phyloP scores from a whole-genome alignment of 2,329 filamentous ascomycete species.

The Penicillium sp. region DNA sequence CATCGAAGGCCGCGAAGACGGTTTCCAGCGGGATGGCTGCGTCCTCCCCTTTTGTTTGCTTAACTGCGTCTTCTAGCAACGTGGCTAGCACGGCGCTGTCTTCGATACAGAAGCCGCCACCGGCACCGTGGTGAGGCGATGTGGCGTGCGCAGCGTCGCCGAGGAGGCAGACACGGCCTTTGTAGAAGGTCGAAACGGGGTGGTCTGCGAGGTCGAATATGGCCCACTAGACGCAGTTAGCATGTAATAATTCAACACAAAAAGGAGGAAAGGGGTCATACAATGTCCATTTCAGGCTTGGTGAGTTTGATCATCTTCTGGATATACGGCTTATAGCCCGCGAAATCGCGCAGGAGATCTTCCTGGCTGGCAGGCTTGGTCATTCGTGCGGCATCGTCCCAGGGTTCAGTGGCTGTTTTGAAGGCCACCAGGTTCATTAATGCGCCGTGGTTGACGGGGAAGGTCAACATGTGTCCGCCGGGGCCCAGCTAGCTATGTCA shows the following conservation, averaged over 20 bases:
- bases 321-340: conserved; percentile 1
- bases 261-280: not conserved
- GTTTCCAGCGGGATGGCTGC: conserved; percentile 14
- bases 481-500: not conserved
- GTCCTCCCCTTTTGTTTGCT: not conserved
- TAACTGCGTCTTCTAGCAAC: conserved; percentile 22
- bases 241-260: not conserved
- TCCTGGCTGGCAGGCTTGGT: conserved; percentile 4
- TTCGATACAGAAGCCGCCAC: conserved; percentile 18
- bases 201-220: not conserved
- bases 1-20: conserved; percentile 52
- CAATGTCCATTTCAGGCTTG: conserved; percentile 6
- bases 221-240: conserved; percentile 3
- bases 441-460: conserved; percentile 1
- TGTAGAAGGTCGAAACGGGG: not conserved
- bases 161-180: conserved; percentile 25
- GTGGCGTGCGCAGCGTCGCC: conserved; percentile 40
- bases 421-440: conserved; percentile 4
- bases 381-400: not conserved
- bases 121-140: conserved; percentile 33
- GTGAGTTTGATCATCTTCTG: conserved; percentile 7
- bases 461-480: conserved; percentile 3
- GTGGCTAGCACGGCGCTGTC: conserved; percentile 27
- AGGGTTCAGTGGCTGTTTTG: not conserved
- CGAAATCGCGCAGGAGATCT: conserved; percentile 2